Conservation (phyloP, 352 stramenopile genomes). For the Globisporangium perplexum region DNA sequence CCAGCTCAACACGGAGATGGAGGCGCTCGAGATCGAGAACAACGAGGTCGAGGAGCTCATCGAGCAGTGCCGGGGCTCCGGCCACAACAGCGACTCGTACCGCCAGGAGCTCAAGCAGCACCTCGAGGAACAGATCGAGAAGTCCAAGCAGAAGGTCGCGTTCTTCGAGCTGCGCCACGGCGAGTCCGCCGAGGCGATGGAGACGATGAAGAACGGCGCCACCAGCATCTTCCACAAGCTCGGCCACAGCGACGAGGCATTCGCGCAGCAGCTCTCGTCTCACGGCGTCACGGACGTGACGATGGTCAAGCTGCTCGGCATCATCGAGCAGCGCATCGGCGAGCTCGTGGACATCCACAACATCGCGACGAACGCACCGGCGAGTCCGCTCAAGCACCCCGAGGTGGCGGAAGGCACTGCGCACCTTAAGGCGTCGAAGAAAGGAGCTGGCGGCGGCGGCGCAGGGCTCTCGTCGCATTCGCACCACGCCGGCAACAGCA, state of each 20-base stretch:
- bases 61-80: slow-evolving; percentile 50
- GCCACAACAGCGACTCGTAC: slow-evolving; percentile 51
- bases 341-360: slow-evolving; percentile 87
- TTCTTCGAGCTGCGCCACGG: slow-evolving; percentile 59
- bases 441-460: slow-evolving; percentile 16
- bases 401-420: slow-evolving; percentile 7
- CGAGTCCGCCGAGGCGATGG: slow-evolving; percentile 56
- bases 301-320: slow-evolving; percentile 73
- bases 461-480: neutral
- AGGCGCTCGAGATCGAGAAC: slow-evolving; percentile 83
- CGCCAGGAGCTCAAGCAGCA: slow-evolving; percentile 57
- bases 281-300: slow-evolving; percentile 76
- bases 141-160: slow-evolving; percentile 70
- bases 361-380: slow-evolving; percentile 56
- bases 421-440: slow-evolving; percentile 11
- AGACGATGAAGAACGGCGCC: slow-evolving; percentile 66
- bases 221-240: slow-evolving; percentile 84
- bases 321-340: slow-evolving; percentile 81
- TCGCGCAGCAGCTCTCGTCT: slow-evolving; percentile 55
- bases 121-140: slow-evolving; percentile 80
- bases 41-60: slow-evolving; percentile 60
- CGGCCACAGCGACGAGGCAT: slow-evolving; percentile 65
- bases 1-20: slow-evolving; percentile 90
- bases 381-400: slow-evolving; percentile 16
- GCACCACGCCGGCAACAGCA: neutral